Evolutionary conservation across 352 stramenopile genomes (phyloP).

Genomic region (Globisporangium okanoganense): DNA sequence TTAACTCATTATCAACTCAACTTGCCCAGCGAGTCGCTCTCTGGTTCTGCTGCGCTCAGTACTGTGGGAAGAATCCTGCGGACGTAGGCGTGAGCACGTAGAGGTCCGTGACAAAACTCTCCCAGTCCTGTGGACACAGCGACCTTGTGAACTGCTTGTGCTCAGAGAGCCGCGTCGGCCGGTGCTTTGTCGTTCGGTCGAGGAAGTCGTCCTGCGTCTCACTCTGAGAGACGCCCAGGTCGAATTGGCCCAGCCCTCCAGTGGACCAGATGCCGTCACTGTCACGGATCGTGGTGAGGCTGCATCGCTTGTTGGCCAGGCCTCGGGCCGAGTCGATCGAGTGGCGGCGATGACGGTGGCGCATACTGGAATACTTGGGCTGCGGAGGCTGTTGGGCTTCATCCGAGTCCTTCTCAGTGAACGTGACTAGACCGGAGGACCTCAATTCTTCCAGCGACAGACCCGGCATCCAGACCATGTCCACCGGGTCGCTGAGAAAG

Average conservation of each 20-base stretch:
- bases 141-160: conserved; percentile 9
- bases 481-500: not conserved
- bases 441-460: conserved; percentile 9
- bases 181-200: not conserved
- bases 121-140: conserved; percentile 7
- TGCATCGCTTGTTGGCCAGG: not conserved
- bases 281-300: not conserved
- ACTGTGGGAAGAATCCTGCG: not conserved
- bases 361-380: not conserved
- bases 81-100: conserved; percentile 7
- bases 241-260: not conserved
- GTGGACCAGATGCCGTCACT: conserved; percentile 3
- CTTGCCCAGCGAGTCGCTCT: no score
- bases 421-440: not conserved
- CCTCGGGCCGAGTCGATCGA: conserved; percentile 1
- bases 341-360: not conserved
- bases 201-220: not conserved
- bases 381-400: not conserved
- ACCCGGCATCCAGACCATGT: conserved; percentile 12
- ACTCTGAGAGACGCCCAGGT: conserved; percentile 1
- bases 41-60: not conserved
- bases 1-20: no score
- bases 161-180: not conserved
- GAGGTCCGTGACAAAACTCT: conserved; percentile 10
- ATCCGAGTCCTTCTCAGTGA: not conserved